Conservation (phyloP, 345 rosid species). For the Heritiera fomes region DNA sequence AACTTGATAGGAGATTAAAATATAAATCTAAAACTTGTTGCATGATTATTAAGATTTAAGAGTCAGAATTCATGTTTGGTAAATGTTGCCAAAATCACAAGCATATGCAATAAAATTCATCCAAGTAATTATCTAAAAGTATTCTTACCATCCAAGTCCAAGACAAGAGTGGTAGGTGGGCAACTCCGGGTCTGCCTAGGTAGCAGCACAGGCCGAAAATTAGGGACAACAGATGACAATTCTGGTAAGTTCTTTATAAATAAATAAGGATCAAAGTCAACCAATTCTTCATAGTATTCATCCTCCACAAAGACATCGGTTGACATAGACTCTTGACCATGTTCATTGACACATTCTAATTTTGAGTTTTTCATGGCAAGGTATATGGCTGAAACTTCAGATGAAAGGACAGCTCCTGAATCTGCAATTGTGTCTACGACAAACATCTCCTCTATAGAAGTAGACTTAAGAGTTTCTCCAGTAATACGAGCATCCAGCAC, state of each 20-base stretch:
- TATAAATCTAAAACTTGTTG: not conserved
- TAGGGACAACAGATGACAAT: conserved; percentile 81
- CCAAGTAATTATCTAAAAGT: not conserved
- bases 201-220: conserved; percentile 76
- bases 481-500: conserved; percentile 26
- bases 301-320: conserved; percentile 69
- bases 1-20: not conserved
- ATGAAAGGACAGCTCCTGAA: conserved; percentile 53
- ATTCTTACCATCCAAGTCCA: conserved; percentile 90
- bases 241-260: conserved; percentile 93
- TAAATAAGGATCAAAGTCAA: conserved; percentile 88
- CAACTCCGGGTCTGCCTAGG: conserved; percentile 98
- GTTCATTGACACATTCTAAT: conserved; percentile 88
- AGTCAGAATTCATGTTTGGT: not conserved
- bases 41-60: conserved; percentile 5
- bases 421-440: conserved; percentile 46
- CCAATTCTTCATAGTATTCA: conserved; percentile 71
- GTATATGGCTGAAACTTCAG: conserved; percentile 91
- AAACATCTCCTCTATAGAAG: conserved; percentile 40
- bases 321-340: conserved; percentile 72
- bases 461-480: conserved; percentile 27
- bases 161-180: conserved; percentile 84
- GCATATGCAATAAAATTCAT: not conserved
- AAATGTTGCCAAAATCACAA: not conserved
- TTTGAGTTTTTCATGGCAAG: conserved; percentile 93